Evolutionary conservation across 2,329 filamentous ascomycete genomes (phyloP).

Genomic region (Aspergillus neoniger): DNA sequence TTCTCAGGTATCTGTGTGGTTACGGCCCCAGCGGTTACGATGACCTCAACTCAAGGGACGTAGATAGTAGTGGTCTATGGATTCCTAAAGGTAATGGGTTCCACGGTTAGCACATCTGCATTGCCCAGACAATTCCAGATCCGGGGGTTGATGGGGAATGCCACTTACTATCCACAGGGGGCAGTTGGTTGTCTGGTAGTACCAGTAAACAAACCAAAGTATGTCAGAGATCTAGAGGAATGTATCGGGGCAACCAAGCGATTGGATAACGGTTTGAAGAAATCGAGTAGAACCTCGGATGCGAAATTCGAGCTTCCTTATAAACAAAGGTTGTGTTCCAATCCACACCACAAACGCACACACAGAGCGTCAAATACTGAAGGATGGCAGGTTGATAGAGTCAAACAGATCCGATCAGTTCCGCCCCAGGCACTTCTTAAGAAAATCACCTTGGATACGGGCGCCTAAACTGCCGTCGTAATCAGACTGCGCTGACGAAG

Average conservation of each 20-base stretch:
- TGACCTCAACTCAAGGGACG: slow-evolving; percentile 5
- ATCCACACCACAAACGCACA: background rate
- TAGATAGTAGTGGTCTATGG: background rate
- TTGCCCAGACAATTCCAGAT: background rate
- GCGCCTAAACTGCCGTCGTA: slow-evolving; percentile 11
- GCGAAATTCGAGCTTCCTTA: background rate
- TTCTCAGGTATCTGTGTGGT: background rate
- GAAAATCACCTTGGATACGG: slow-evolving; percentile 8
- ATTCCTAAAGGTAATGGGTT: background rate
- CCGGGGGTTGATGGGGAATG: background rate
- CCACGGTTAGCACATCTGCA: background rate
- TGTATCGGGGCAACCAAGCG: background rate
- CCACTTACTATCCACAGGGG: background rate
- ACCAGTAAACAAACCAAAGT: slow-evolving; percentile 1
- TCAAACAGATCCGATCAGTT: background rate
- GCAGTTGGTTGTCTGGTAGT: background rate
- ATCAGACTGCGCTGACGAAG: slow-evolving; percentile 10
- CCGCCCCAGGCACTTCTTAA: slow-evolving; percentile 1
- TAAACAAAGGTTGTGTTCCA: slow-evolving; percentile 15
- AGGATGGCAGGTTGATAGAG: background rate
- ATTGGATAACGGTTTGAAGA: background rate
- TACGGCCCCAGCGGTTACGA: background rate
- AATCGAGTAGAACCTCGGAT: background rate
- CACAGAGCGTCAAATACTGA: background rate
- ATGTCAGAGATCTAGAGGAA: background rate